phyloP scores from a whole-genome alignment of 1,284 basidiomycete genomes.

The Sutorius eximius region DNA sequence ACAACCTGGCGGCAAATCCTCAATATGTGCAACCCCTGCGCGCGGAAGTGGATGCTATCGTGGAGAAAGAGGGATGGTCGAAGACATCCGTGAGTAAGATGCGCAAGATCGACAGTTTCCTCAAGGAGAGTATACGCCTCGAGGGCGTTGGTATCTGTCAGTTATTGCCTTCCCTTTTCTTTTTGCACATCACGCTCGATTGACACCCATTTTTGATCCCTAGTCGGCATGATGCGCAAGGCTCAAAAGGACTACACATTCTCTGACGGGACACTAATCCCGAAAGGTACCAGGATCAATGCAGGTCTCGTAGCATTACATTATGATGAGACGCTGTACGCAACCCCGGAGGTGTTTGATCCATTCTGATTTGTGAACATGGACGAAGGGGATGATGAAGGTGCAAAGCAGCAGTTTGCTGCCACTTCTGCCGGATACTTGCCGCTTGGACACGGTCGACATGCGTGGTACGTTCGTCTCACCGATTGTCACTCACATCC shows the following conservation, averaged over 20 bases:
- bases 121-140: slow-evolving; percentile 42
- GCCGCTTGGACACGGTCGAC: slow-evolving; percentile 11
- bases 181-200: no score
- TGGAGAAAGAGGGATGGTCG: slow-evolving; percentile 43
- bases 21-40: slow-evolving; percentile 40
- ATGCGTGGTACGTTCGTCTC: slow-evolving; percentile 6
- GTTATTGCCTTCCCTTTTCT: slow-evolving; percentile 1
- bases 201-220: neutral
- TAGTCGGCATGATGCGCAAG: slow-evolving; percentile 36
- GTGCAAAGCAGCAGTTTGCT: slow-evolving; percentile 17
- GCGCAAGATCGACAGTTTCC: slow-evolving; percentile 47
- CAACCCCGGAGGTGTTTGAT: slow-evolving; percentile 29
- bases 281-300: slow-evolving; percentile 34
- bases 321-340: slow-evolving; percentile 26
- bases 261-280: slow-evolving; percentile 41
- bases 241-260: slow-evolving; percentile 38
- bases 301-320: slow-evolving; percentile 27
- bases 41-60: slow-evolving; percentile 40
- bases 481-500: neutral
- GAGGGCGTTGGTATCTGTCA: slow-evolving; percentile 31
- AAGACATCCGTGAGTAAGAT: slow-evolving; percentile 41
- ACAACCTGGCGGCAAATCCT: slow-evolving; percentile 38
- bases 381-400: slow-evolving; percentile 9
- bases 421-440: slow-evolving; percentile 3
- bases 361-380: slow-evolving; percentile 32